Conservation (phyloP, 2,329 filamentous ascomycete species). For the Arachnopeziza araneosa region DNA sequence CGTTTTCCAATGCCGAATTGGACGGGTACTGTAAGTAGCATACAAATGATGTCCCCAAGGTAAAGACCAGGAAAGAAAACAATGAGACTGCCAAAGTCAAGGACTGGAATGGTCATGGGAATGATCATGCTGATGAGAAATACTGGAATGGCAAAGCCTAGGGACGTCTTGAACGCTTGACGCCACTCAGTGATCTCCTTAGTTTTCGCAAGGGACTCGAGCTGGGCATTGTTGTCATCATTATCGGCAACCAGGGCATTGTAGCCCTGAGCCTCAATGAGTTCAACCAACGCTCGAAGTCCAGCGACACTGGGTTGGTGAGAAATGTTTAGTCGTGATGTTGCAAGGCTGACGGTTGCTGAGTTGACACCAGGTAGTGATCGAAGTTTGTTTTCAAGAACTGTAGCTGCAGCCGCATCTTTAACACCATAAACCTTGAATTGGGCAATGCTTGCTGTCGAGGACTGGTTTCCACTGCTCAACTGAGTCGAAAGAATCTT, state of each 20-base stretch:
- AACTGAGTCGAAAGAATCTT: constrained; percentile 71
- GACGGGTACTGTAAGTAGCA: constrained; percentile 81
- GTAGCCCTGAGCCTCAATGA: constrained; percentile 74
- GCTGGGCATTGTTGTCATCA: constrained; percentile 93
- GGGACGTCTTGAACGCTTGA: constrained; percentile 69
- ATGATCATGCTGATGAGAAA: constrained; percentile 90
- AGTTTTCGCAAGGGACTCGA: constrained; percentile 93
- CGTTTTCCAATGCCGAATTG: constrained; percentile 95
- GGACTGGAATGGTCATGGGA: constrained; percentile 70
- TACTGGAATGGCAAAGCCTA: constrained; percentile 81
- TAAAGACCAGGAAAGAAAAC: constrained; percentile 70
- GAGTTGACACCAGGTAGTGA: constrained; percentile 65
- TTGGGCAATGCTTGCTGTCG: constrained; percentile 57
- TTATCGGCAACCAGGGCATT: constrained; percentile 87
- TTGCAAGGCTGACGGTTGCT: constrained; percentile 68
- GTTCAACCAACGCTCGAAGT: constrained; percentile 74
- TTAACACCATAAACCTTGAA: constrained; percentile 80
- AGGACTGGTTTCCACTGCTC: constrained; percentile 48
- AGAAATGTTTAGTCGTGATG: constrained; percentile 65
- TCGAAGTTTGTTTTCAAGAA: constrained; percentile 63
- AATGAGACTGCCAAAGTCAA: constrained; percentile 71
- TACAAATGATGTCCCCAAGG: constrained; percentile 80
- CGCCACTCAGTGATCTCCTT: constrained; percentile 94
- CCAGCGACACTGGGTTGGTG: constrained; percentile 70
- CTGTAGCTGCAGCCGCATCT: constrained; percentile 64